Percentiles rank a stretch among this genome's conserved stretches.
phyloP scores from a whole-genome alignment of 495 filamentous ascomycete genomes.

The Chaetomium tenue region DNA sequence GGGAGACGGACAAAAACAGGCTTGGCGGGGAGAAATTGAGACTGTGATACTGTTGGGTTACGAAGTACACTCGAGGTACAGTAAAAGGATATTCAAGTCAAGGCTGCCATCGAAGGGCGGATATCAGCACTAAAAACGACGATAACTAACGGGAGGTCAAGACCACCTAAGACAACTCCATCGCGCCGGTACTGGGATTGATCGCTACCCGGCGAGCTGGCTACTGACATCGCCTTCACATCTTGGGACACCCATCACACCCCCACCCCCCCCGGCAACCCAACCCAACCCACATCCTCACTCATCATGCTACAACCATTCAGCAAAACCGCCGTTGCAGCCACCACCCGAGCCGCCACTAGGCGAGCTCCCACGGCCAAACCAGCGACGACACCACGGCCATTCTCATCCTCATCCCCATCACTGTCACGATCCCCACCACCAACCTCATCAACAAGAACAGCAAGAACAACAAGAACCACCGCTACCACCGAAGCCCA shows the following conservation, averaged over 20 bases:
- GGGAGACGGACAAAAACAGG: neutral
- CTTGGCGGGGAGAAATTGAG: neutral
- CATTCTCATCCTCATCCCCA: neutral
- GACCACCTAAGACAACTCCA: neutral
- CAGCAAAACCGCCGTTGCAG: neutral
- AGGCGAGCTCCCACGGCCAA: neutral
- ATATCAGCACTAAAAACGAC: neutral
- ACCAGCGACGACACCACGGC: neutral
- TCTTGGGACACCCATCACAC: neutral
- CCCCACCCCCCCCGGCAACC: neutral
- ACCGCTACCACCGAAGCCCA: neutral
- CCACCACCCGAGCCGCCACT: neutral
- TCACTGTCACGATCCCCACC: neutral
- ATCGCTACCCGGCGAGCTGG: no score
- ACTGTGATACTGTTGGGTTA: neutral
- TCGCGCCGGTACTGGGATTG: constrained; percentile 15
- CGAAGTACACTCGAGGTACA: neutral
- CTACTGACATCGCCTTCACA: neutral
- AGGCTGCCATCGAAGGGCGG: neutral
- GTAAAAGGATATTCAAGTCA: neutral
- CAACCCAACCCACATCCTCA: neutral
- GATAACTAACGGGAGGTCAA: neutral
- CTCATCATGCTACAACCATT: no score
- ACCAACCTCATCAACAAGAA: neutral
- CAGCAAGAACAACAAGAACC: neutral